These are phyloP conservation scores for Aspergillus thermomutatus DNA, from an alignment of 2,329 filamentous ascomycete species.

Conservation along the genomic window DNA sequence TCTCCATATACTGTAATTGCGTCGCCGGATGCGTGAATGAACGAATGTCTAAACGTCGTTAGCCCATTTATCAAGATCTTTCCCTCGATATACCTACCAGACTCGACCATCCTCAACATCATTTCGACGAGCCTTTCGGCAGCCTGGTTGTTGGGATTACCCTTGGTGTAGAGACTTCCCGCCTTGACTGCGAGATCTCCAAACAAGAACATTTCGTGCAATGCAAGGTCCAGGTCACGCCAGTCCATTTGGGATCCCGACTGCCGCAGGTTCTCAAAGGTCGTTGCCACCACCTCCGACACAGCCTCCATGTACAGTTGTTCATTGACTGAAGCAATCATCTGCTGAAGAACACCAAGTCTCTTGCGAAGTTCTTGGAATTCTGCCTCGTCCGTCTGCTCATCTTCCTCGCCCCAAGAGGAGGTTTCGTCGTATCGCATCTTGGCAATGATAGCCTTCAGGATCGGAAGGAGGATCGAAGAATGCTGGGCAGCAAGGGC, in stretches of 20 bases:
- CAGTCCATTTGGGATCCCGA: conserved; percentile 77
- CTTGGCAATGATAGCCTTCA: conserved; percentile 89
- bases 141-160: conserved; percentile 72
- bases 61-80: neutral
- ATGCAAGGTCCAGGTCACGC: conserved; percentile 88
- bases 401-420: conserved; percentile 88
- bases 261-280: conserved; percentile 76
- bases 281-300: conserved; percentile 81
- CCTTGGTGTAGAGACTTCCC: conserved; percentile 82
- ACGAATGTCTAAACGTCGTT: conserved; percentile 63
- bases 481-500: conserved; percentile 70
- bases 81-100: conserved; percentile 55
- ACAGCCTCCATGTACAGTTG: conserved; percentile 82
- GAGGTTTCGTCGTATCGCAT: conserved; percentile 98
- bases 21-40: conserved; percentile 87
- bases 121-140: conserved; percentile 81
- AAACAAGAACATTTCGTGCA: conserved; percentile 94
- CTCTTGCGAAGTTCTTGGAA: conserved; percentile 92
- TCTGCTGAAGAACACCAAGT: conserved; percentile 87
- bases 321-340: conserved; percentile 85
- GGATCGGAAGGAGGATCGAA: conserved; percentile 79
- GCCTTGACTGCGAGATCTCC: conserved; percentile 90
- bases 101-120: conserved; percentile 95
- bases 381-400: conserved; percentile 94
- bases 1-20: conserved; percentile 96